These are phyloP conservation scores for Nicotiana rustica DNA, from an alignment of 305 asterid species.

Conservation along the genomic window DNA sequence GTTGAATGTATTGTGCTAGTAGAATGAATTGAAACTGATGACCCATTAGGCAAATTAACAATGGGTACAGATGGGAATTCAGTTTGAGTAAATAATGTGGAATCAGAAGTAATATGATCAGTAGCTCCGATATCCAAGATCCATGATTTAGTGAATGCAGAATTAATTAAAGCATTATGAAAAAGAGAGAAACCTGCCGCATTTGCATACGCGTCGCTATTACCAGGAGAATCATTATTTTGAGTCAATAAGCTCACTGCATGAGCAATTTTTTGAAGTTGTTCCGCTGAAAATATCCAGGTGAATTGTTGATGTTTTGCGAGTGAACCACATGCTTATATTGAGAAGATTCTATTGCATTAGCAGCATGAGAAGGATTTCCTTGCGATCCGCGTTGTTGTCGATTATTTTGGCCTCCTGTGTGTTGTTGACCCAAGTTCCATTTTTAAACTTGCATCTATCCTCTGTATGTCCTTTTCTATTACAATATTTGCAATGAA, in stretches of 20 bases:
- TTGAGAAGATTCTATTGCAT: neutral
- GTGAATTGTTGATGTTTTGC: neutral
- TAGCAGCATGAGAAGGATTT: neutral
- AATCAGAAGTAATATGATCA: neutral
- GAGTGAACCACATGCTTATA: neutral
- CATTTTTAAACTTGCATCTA: neutral
- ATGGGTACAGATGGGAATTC: neutral
- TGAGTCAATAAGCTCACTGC: neutral
- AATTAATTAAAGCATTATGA: neutral
- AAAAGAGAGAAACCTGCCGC: neutral
- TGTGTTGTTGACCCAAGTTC: neutral
- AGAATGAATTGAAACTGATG: neutral
- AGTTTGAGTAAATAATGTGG: neutral
- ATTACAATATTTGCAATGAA: constrained; percentile 4
- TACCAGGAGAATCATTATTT: neutral
- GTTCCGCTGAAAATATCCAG: neutral
- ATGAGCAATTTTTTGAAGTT: neutral
- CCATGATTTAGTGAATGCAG: neutral
- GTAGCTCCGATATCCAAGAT: constrained; percentile 23
- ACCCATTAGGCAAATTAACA: neutral
- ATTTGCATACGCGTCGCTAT: neutral
- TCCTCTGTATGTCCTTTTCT: constrained; percentile 10
- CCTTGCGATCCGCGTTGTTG: neutral
- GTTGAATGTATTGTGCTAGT: neutral
- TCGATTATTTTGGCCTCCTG: neutral